Conservation (phyloP, 176 grass and related monocot species). For the Aegilops sharonensis region DNA sequence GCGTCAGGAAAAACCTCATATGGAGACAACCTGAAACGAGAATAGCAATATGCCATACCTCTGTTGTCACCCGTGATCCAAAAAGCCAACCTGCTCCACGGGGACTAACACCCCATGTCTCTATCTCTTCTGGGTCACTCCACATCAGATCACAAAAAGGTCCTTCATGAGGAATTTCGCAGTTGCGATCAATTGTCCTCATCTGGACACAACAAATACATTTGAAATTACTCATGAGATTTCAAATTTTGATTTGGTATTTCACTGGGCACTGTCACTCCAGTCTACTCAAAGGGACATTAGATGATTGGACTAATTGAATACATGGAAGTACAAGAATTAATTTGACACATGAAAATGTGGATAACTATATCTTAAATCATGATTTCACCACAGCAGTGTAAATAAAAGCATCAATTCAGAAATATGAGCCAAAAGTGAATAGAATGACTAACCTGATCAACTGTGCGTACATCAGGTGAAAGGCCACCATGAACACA, state of each 20-base stretch:
- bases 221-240: background rate
- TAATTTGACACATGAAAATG: background rate
- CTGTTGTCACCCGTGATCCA: constrained; percentile 68
- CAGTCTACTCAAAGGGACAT: background rate
- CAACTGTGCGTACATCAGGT: constrained; percentile 87
- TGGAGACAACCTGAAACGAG: background rate
- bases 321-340: background rate
- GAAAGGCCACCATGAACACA: constrained; percentile 99
- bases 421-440: background rate
- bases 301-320: background rate
- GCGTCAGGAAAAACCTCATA: background rate
- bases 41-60: constrained; percentile 33
- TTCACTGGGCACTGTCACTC: background rate
- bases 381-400: background rate
- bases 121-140: constrained; percentile 82
- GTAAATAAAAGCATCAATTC: background rate
- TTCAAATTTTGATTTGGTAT: background rate
- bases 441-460: constrained; percentile 62
- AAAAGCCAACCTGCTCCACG: constrained; percentile 88
- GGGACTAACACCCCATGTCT: constrained; percentile 78
- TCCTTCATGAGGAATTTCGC: constrained; percentile 78
- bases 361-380: background rate
- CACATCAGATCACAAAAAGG: constrained; percentile 91
- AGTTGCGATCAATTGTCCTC: constrained; percentile 64
- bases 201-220: constrained; percentile 48